A percentile compares a stretch with the other conserved stretches of the same genome.
Conservation (phyloP, 164 flowering plant genomes). For the Kalanchoe fedtschenkoi region DNA sequence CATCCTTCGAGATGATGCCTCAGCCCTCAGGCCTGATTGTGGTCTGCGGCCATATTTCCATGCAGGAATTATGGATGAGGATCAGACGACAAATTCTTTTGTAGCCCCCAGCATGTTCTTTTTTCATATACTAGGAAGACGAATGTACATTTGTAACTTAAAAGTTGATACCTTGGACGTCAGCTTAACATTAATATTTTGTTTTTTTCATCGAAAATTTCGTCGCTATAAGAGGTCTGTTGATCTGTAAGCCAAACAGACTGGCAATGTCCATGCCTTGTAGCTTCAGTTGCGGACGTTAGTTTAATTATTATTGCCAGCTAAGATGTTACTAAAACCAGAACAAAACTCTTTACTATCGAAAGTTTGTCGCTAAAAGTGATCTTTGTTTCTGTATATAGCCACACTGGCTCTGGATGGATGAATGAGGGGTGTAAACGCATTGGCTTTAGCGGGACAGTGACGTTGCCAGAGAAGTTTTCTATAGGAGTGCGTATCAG, state of each 20-base stretch:
- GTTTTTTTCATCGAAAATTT: too few species aligned
- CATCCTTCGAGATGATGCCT: constrained; percentile 37
- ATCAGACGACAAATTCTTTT: not conserved
- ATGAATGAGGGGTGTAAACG: not conserved
- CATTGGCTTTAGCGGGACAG: not conserved
- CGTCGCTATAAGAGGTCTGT: too few species aligned
- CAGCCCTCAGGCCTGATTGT: not conserved
- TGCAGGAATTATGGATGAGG: not conserved
- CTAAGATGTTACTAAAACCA: not conserved
- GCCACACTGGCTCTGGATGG: too few species aligned
- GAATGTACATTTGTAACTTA: constrained; percentile 1
- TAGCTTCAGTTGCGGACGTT: not conserved
- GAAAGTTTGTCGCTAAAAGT: not conserved
- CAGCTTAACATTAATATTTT: too few species aligned
- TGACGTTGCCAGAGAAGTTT: not conserved
- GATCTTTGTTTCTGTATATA: not conserved
- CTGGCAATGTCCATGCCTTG: too few species aligned
- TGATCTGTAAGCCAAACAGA: too few species aligned
- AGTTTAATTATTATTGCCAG: not conserved
- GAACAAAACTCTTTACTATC: not conserved
- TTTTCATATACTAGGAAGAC: not conserved
- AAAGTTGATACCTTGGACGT: too few species aligned
- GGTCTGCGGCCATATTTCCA: not conserved
- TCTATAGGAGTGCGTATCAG: too few species aligned
- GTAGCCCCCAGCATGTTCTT: not conserved